Base-by-base conservation (phyloP, 176 grass and related monocot species). In the Hordeum marinum region DNA sequence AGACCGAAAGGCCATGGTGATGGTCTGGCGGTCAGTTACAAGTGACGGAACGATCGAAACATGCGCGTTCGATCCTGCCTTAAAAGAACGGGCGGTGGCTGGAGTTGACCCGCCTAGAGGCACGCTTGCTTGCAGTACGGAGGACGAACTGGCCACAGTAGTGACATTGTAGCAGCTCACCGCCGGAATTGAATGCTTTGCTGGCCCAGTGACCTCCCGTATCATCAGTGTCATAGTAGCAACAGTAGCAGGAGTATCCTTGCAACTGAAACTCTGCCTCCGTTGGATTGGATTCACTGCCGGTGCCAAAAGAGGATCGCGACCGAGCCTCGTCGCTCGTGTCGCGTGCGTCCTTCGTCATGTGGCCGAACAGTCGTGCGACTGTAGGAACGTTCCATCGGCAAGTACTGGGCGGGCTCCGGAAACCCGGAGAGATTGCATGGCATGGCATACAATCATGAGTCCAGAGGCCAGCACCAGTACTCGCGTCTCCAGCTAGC, bases 171-270 rank as follows among this genome's bases (percentile, higher is more conserved):
- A 59, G 13, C 9, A 24, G 29, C 25, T 79, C 75, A 79, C 75
- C 83, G 83, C 83, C 31, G 48, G 64, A 23, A 70, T 79, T 71
- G 63, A 79, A 85, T 69, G 61, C 9, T 2, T 0, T 8, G 52
- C 52, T 21, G 52, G 17, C 5, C 26, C 24, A 32, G 17, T 9
- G 66, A 46, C 3, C 24, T 2, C 29, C 14, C 13, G 50, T 81
- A 29, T 29, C 29, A 23, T 25, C 29, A 6, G 13, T 36, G 45
- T 21, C 2, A 52, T 29, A 29, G 29, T 2, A 7, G 15, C 15
- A 52, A 27, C 24, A 43, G 59, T 31, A 63, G 8, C 1, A 7
- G 42, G 12, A 39, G 65, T 71, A 5, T 39, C 10, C n/a, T 52
- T 25, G 32, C 60, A 24, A 37, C 20, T 14, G 32, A 77, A 24